Evolutionary conservation across 306 rosid species (phyloP).

Genomic region (Fragaria iinumae): DNA sequence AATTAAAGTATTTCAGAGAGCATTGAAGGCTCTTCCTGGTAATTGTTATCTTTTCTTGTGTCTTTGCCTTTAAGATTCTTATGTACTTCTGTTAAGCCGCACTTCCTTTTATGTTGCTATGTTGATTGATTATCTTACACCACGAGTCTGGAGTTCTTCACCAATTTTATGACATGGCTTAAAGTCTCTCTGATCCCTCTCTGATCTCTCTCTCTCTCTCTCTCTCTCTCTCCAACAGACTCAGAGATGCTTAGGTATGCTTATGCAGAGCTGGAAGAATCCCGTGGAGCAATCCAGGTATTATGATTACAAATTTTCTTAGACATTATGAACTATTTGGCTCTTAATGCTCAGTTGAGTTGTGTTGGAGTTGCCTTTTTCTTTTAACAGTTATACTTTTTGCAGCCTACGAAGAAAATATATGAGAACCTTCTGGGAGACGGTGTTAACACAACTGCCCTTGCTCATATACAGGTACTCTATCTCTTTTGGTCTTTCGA

Average conservation of each 20-base stretch:
- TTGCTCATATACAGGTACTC: conserved; percentile 89
- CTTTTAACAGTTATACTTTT: conserved; percentile 21
- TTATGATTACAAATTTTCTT: conserved; percentile 17
- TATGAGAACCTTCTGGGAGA: conserved; percentile 81
- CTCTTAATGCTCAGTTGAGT: neutral
- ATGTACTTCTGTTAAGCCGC: conserved; percentile 9
- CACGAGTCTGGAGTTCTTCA: neutral
- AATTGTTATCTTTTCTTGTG: conserved; percentile 27
- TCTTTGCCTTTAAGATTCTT: conserved; percentile 16
- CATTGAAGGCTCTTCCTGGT: conserved; percentile 97
- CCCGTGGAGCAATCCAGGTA: conserved; percentile 97
- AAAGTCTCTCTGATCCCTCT: neutral
- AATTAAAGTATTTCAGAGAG: conserved; percentile 90
- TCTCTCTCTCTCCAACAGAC: conserved; percentile 38
- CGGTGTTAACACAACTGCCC: conserved; percentile 63
- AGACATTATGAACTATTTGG: conserved; percentile 12
- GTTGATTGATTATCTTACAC: conserved; percentile 7
- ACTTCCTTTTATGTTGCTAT: conserved; percentile 11
- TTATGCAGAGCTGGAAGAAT: conserved; percentile 94
- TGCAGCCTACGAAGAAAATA: conserved; percentile 91
- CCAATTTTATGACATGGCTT: neutral
- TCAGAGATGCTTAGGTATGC: conserved; percentile 91
- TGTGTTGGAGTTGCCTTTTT: neutral
- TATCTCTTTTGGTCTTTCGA: neutral
- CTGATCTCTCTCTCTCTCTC: conserved; percentile 6